These are phyloP conservation scores for Solanum bulbocastanum DNA, from an alignment of 257 asterid species.

Conservation along the genomic window DNA sequence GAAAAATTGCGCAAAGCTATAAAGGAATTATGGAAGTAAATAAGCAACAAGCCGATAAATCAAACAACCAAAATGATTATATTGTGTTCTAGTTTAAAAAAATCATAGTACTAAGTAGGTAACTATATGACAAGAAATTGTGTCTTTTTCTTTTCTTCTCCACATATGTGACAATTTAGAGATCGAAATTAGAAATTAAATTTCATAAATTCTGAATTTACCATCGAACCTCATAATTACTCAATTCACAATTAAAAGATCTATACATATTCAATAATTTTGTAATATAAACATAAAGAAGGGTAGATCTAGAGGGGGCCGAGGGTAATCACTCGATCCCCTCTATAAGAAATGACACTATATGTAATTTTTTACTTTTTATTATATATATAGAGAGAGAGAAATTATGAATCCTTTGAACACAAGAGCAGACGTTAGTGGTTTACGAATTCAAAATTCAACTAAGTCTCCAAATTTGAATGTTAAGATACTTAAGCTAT, in stretches of 20 bases:
- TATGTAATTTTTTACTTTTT: too few relatives aligned
- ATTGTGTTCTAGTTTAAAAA: background rate
- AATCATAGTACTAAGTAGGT: background rate
- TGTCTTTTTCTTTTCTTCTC: too few relatives aligned
- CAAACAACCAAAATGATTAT: background rate
- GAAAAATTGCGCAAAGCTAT: background rate
- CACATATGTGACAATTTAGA: background rate
- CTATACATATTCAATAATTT: background rate
- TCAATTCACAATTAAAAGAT: background rate
- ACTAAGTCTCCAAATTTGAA: fast-evolving
- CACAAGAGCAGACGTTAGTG: background rate
- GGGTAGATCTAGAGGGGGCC: background rate
- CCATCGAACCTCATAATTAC: background rate
- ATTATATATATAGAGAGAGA: too few relatives aligned
- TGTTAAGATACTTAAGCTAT: fast-evolving
- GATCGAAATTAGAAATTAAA: background rate
- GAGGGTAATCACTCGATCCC: background rate
- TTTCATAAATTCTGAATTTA: background rate
- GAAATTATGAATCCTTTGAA: too few relatives aligned
- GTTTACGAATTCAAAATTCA: too few relatives aligned
- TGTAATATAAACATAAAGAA: background rate
- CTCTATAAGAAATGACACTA: too few relatives aligned
- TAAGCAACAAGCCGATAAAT: background rate
- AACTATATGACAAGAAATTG: too few relatives aligned
- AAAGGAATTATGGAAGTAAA: background rate